Evolutionary conservation across 2,329 filamentous ascomycete genomes (phyloP), one percentile per base, ranked within the genome.

Genomic region (Fusarium chaquense): DNA sequence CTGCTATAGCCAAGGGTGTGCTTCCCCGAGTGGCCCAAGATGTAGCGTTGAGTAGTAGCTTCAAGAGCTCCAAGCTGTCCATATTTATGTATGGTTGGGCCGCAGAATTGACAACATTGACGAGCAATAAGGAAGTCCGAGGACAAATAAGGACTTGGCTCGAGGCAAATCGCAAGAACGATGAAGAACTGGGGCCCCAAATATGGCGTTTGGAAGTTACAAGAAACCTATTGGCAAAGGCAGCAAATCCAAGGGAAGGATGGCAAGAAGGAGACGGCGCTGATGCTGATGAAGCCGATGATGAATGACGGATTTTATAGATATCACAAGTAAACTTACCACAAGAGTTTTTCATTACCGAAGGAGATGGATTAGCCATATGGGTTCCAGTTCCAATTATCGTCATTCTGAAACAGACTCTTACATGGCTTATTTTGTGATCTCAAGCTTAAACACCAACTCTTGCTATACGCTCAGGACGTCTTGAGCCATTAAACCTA

Each of bases 1-100:
- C 51, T 16, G 73, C 72, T 32, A 74, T 80, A 1, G 56, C 67
- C 3, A 55, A 63, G 0, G 76, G 76, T 1, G 36, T 50, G 1
- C 74, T 82, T 5, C 81, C 81, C 2, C 50, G 26, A 3, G 77
- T 80, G 3, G 79, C 79, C 1, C 72, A 79, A 8, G 78, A 78
- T 13, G 79, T 80, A 8, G 78, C 74, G 6, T 61, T 65, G 15
- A 72, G 73, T 38, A 76, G 76, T 16, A 72, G 70, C 3, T 78
- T 82, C 57, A 78, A 77, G 61, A 77, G 75, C 61, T 76, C 79
- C 44, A 81, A 81, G 69, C 72, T 80, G 20, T 79, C 78, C 35
- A 79, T 81, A 26, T 81, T 80, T 64, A 75, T 82, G 73, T 78
- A 81, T 28, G 81, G 80, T 6, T 82, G 81, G 81, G 76, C 73